These are phyloP conservation scores for Cafeteria roenbergensis DNA, from an alignment of 108 stramenopile genomes.

Conservation along the genomic window DNA sequence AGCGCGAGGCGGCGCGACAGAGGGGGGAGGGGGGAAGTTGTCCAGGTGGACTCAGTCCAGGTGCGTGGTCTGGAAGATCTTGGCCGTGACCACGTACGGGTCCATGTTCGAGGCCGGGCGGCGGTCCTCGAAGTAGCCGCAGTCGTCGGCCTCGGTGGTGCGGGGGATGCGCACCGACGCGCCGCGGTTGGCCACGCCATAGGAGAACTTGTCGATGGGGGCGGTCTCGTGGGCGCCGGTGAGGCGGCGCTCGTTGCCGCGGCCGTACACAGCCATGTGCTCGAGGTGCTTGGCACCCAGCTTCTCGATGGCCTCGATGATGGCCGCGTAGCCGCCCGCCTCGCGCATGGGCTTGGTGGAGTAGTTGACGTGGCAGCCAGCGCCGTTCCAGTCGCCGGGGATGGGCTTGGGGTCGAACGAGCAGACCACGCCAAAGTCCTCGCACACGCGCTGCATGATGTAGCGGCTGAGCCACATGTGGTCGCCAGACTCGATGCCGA, in stretches of 20 bases:
- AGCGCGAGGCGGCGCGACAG: no score
- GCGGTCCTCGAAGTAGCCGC: slow-evolving; percentile 95
- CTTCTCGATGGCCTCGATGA: slow-evolving; percentile 89
- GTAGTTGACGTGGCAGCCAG: slow-evolving; percentile 93
- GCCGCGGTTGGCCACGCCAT: slow-evolving; percentile 92
- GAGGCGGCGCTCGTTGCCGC: slow-evolving; percentile 85
- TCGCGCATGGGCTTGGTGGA: slow-evolving; percentile 89
- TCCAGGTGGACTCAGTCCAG: no score
- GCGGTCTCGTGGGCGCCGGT: slow-evolving; percentile 92
- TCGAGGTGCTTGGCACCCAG: slow-evolving; percentile 78
- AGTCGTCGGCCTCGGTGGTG: slow-evolving; percentile 68
- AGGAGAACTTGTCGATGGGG: slow-evolving; percentile 71
- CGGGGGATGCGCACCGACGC: slow-evolving; percentile 82
- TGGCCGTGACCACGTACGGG: slow-evolving; percentile 89
- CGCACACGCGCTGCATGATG: slow-evolving; percentile 86
- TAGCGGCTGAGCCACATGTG: slow-evolving; percentile 89
- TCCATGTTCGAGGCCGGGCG: slow-evolving; percentile 90
- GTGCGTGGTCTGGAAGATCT: slow-evolving; percentile 75
- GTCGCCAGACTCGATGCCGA: slow-evolving; percentile 90
- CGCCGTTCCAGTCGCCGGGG: slow-evolving; percentile 97
- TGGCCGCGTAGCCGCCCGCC: slow-evolving; percentile 69
- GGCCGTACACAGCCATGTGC: slow-evolving; percentile 91
- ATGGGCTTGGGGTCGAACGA: slow-evolving; percentile 94
- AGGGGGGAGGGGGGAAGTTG: no score
- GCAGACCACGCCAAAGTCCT: slow-evolving; percentile 87